A percentile compares a stretch with the other conserved stretches of the same genome.
Evolutionary conservation across 768 basidiomycete species (phyloP).

Genomic region (Rhodotorula babjevae): DNA sequence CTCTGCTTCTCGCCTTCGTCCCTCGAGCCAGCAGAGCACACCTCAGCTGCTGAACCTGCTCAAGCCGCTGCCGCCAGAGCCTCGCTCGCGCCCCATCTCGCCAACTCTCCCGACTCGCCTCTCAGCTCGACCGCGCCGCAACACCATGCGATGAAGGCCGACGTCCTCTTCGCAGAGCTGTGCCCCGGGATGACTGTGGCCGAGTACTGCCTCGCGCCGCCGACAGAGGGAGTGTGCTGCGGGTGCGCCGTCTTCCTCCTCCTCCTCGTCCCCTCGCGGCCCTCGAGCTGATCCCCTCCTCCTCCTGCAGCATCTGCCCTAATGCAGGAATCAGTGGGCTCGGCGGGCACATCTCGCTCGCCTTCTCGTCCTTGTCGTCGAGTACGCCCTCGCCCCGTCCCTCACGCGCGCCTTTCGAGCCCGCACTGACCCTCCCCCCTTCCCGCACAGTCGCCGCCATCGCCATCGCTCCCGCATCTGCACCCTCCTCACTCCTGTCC

Average conservation of each 20-base stretch:
- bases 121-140: too few relatives aligned
- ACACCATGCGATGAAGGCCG: slow-evolving; percentile 2
- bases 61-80: too few relatives aligned
- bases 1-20: too few relatives aligned
- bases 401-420: too few relatives aligned
- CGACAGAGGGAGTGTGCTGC: background rate
- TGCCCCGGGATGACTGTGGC: background rate
- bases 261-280: background rate
- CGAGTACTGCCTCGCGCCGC: background rate
- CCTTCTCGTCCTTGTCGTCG: slow-evolving; percentile 19
- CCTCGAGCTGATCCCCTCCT: too few relatives aligned
- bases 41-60: too few relatives aligned
- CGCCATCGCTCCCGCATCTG: slow-evolving; percentile 11
- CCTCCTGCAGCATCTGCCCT: background rate
- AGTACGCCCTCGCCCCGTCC: background rate
- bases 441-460: slow-evolving; percentile 19
- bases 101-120: too few relatives aligned
- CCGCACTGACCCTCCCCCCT: background rate
- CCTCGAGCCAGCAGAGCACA: too few relatives aligned
- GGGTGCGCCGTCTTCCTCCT: background rate
- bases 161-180: background rate
- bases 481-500: slow-evolving; percentile 2
- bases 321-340: slow-evolving; percentile 3
- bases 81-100: too few relatives aligned
- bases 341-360: slow-evolving; percentile 21